Evolutionary conservation across 257 asterid genomes (phyloP).

Genomic region (Orobanche coerulescens): DNA sequence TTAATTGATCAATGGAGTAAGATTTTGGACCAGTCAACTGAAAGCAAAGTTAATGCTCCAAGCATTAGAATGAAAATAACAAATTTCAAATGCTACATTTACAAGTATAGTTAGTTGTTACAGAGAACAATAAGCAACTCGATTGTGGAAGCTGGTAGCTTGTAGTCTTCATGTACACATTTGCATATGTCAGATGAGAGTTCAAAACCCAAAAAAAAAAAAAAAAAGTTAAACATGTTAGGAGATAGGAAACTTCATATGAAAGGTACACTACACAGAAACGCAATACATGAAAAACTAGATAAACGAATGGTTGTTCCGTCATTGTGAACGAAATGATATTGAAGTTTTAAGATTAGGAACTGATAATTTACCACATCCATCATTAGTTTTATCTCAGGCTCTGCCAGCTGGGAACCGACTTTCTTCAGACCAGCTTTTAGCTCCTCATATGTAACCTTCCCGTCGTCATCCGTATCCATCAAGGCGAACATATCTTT

Average conservation of each 20-base stretch:
- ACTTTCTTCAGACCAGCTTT: constrained; percentile 73
- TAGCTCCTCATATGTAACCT: constrained; percentile 72
- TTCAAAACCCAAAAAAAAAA: too few species aligned
- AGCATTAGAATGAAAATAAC: background rate
- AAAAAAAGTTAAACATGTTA: too few species aligned
- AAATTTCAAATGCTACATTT: background rate
- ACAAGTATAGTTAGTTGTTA: too few species aligned
- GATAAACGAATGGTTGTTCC: too few species aligned
- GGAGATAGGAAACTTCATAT: background rate
- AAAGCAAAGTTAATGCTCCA: too few species aligned
- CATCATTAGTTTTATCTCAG: constrained; percentile 83
- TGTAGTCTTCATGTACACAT: too few species aligned
- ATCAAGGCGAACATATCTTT: constrained; percentile 77
- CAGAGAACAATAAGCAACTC: background rate
- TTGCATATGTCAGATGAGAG: too few species aligned
- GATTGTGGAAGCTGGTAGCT: background rate
- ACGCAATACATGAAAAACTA: too few species aligned
- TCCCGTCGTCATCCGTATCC: constrained; percentile 82
- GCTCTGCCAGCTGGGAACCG: constrained; percentile 86
- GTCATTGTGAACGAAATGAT: too few species aligned
- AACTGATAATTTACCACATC: constrained; percentile 58
- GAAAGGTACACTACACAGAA: background rate
- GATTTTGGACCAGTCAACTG: background rate
- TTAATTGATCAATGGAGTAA: background rate
- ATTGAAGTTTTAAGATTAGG: background rate